Evolutionary conservation across 805 yeast genomes (phyloP), one percentile per base, ranked within the genome.

Genomic region (Saturnispora saitoi): DNA sequence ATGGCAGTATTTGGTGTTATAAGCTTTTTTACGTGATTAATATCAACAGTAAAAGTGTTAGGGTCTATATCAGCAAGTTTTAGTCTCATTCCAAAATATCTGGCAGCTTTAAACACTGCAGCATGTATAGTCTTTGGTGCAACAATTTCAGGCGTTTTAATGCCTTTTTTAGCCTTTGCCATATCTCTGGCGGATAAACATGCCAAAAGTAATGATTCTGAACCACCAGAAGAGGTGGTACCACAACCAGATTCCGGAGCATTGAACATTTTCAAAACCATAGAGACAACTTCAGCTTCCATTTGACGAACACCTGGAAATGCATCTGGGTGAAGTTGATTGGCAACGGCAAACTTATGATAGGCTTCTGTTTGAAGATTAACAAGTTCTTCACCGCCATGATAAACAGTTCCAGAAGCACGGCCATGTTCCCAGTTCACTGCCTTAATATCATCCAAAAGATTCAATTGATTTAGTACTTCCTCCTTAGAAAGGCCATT

Each of bases 261-360:
- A 64, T 90, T 75, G 70, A 83, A 91, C 58, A 90, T 60, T 17
- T 72, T 74, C 53, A 93, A 69, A 4, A 85, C 90, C 98, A 93
- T 93, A 1, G 91, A 72, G 3, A 91, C 97, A 10, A 90, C 87
- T 60, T 93, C 98, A 6, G 96, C 71, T 62, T 91, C 99, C 96
- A 91, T 90, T 64, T 91, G 89, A 39, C 99, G 78, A 7, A 91
- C 86, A 5, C 95, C 98, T 0, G 98, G 99, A 61, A 91, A 91
- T 3, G 89, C 93, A 66, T 91, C 98, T 0, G 99, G 99, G 63
- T 91, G 99, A 45, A 91, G 71, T 67, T 93, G 99, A 67, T 93
- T 91, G 2, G 97, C 88, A 22, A 90, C 89, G 5, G 93, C 78
- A 64, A 78, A 90, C 59, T 76, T 75, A 47, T 79, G 76, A 63